These are phyloP conservation scores for Juglanconis juglandina DNA, from an alignment of 2,329 filamentous ascomycete genomes.

Conservation along the genomic window DNA sequence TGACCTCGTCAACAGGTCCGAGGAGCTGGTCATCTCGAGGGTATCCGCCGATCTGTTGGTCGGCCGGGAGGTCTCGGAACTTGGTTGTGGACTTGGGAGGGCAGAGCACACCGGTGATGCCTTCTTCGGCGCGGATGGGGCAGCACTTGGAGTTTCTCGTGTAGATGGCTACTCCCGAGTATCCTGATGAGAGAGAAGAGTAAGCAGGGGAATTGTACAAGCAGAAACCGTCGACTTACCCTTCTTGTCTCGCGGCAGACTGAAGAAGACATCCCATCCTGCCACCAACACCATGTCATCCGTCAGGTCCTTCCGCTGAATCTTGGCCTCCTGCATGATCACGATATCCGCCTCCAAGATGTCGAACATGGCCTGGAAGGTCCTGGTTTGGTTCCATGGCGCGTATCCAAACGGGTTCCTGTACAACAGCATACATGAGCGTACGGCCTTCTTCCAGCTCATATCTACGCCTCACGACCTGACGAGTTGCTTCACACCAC, in stretches of 20 bases:
- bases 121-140: conserved; percentile 88
- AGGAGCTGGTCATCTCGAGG: conserved; percentile 66
- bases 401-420: conserved; percentile 83
- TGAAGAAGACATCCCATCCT: conserved; percentile 96
- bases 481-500: not conserved
- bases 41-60: conserved; percentile 85
- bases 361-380: conserved; percentile 89
- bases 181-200: conserved; percentile 54
- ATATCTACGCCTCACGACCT: not conserved
- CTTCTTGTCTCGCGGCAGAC: conserved; percentile 89
- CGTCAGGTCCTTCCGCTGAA: conserved; percentile 83
- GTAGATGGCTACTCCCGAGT: conserved; percentile 93
- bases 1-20: conserved; percentile 61
- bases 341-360: conserved; percentile 89
- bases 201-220: conserved; percentile 1
- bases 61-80: conserved; percentile 71
- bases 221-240: conserved; percentile 45
- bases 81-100: conserved; percentile 66
- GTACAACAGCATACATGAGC: not conserved
- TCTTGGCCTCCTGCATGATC: conserved; percentile 93
- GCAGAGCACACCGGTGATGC: conserved; percentile 77
- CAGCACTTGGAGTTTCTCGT: conserved; percentile 82
- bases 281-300: conserved; percentile 96
- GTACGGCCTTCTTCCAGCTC: not conserved
- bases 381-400: conserved; percentile 71